phyloP scores from a whole-genome alignment of 257 asterid species.

The Nicotiana otophora region DNA sequence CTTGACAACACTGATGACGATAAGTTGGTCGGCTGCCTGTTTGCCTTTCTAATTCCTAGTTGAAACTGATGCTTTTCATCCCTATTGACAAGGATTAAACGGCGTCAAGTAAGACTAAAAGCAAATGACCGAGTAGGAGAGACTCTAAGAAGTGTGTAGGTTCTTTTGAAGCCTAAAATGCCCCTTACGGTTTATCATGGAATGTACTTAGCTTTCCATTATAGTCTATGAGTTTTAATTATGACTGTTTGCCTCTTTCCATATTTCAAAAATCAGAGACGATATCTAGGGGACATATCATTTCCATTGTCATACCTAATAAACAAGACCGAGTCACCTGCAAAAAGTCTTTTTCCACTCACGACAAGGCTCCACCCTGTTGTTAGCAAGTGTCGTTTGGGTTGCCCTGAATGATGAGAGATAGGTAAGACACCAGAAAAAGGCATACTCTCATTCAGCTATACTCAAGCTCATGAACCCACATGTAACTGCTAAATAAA shows the following conservation, averaged over 20 bases:
- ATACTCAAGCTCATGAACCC: not conserved
- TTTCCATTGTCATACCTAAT: conserved; percentile 46
- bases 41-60: conserved; percentile 74
- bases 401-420: conserved; percentile 54
- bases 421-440: not conserved
- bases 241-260: not conserved
- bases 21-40: conserved; percentile 80
- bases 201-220: not conserved
- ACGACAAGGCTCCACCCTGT: conserved; percentile 96
- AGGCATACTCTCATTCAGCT: not conserved
- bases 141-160: not conserved
- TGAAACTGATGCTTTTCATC: conserved; percentile 85
- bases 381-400: conserved; percentile 89
- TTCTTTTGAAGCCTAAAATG: not conserved
- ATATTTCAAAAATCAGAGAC: not conserved
- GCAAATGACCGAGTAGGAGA: not conserved
- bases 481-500: conserved; percentile 11
- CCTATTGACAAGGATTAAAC: conserved; percentile 28
- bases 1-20: conserved; percentile 92
- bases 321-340: conserved; percentile 89
- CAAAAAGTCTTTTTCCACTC: conserved; percentile 82
- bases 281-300: not conserved
- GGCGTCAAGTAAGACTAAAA: not conserved
- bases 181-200: not conserved
- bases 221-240: not conserved